Conservation (phyloP, 495 filamentous ascomycete species). For the Penicillium steckii region DNA sequence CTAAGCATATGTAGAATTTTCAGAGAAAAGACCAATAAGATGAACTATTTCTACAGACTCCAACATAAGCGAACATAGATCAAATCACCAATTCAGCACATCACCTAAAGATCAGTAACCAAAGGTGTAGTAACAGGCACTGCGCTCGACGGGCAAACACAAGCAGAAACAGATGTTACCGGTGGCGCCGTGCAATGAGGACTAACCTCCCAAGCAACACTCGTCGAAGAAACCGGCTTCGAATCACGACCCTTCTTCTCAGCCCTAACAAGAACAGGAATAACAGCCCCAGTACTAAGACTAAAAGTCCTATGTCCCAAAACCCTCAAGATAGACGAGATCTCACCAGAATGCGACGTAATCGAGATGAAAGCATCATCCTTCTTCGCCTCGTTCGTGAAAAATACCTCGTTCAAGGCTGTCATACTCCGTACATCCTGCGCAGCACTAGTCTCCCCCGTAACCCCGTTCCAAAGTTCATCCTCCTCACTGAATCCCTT, state of each 20-base stretch:
- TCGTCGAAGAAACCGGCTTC: constrained; percentile 24
- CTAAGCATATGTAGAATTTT: too few relatives aligned
- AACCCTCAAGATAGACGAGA: constrained; percentile 54
- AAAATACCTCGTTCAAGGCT: constrained; percentile 66
- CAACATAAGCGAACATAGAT: too few relatives aligned
- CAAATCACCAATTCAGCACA: too few relatives aligned
- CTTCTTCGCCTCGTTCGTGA: constrained; percentile 14
- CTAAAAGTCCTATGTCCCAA: constrained; percentile 60
- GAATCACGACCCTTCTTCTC: constrained; percentile 26
- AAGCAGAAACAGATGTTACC: constrained; percentile 44
- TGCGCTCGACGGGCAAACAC: constrained; percentile 45
- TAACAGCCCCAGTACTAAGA: constrained; percentile 65
- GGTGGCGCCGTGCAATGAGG: constrained; percentile 53
- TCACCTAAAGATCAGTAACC: constrained; percentile 15
- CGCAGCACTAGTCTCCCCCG: constrained; percentile 52
- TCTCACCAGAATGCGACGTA: constrained; percentile 69
- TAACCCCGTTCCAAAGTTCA: constrained; percentile 56
- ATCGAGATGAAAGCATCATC: constrained; percentile 60
- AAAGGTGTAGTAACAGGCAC: constrained; percentile 39
- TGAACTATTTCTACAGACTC: too few relatives aligned
- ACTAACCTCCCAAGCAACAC: constrained; percentile 37
- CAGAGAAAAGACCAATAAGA: too few relatives aligned
- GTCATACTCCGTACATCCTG: constrained; percentile 53
- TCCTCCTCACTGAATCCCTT: constrained; percentile 61
- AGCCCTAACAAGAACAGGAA: constrained; percentile 66